Conservation (phyloP, 1,284 basidiomycete species). For the Rhodotorula sp. region DNA sequence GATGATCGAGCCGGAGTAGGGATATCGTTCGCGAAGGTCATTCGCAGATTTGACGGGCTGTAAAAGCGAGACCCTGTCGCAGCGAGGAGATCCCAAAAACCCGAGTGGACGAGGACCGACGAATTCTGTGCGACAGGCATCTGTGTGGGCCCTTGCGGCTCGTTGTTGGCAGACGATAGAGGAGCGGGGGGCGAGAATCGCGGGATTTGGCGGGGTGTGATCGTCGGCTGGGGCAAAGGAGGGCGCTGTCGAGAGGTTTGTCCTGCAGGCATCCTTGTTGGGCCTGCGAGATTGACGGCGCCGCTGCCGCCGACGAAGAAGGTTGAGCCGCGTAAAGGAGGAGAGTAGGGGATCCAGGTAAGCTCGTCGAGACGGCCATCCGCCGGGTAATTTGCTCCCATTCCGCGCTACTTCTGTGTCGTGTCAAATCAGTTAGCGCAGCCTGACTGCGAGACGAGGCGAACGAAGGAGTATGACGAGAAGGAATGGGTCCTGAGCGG, state of each 20-base stretch:
- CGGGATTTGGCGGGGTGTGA: background rate
- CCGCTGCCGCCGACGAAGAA: slow-evolving; percentile 8
- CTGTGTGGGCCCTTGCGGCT: slow-evolving; percentile 2
- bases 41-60: slow-evolving; percentile 60
- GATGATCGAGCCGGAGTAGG: background rate
- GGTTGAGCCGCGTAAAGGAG: slow-evolving; percentile 2
- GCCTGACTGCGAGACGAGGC: too few relatives aligned
- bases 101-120: slow-evolving; percentile 68
- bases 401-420: too few relatives aligned
- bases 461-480: too few relatives aligned
- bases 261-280: too few relatives aligned
- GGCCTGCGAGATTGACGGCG: too few relatives aligned
- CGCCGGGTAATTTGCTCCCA: too few relatives aligned
- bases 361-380: too few relatives aligned
- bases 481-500: too few relatives aligned
- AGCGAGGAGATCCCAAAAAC: slow-evolving; percentile 79
- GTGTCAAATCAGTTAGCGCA: too few relatives aligned
- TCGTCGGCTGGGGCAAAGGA: background rate
- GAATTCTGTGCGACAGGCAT: slow-evolving; percentile 22
- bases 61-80: slow-evolving; percentile 48
- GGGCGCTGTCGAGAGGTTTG: background rate
- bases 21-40: slow-evolving; percentile 11
- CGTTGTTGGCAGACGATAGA: background rate
- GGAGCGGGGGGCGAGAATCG: background rate
- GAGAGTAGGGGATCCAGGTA: background rate